These are phyloP conservation scores for Suhomyces bribrorum DNA, from an alignment of 1,139 yeast genomes.

Conservation along the genomic window DNA sequence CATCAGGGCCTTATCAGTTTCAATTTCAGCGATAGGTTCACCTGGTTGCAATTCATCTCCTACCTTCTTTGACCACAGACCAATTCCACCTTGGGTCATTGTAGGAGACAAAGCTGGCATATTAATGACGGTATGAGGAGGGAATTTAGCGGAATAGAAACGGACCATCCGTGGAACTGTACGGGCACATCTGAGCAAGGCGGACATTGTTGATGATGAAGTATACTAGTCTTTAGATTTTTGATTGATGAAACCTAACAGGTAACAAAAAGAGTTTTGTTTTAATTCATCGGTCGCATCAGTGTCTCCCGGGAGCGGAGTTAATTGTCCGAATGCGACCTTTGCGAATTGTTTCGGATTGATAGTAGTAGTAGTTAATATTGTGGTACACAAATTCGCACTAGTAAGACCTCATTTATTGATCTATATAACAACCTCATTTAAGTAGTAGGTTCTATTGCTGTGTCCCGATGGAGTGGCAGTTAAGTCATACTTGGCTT, in stretches of 20 bases:
- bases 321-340: slow-evolving; percentile 19
- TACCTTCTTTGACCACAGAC: slow-evolving; percentile 82
- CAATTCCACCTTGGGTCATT: slow-evolving; percentile 93
- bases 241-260: slow-evolving; percentile 7
- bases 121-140: slow-evolving; percentile 69
- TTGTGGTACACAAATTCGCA: background rate
- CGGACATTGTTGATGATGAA: slow-evolving; percentile 11
- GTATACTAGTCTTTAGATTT: slow-evolving; percentile 4
- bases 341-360: background rate
- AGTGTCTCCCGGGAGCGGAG: slow-evolving; percentile 29
- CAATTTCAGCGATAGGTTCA: slow-evolving; percentile 93
- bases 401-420: too few relatives aligned
- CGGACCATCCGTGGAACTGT: slow-evolving; percentile 28
- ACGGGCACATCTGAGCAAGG: slow-evolving; percentile 15
- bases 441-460: background rate
- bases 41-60: slow-evolving; percentile 91
- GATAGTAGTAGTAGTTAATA: background rate
- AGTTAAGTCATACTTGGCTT: background rate
- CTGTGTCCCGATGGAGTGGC: background rate
- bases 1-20: slow-evolving; percentile 98
- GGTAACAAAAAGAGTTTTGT: slow-evolving; percentile 9
- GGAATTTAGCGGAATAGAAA: slow-evolving; percentile 52
- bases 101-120: slow-evolving; percentile 98
- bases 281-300: slow-evolving; percentile 22
- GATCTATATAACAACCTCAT: background rate